A percentile compares a stretch with the other conserved stretches of the same genome.
Conservation (phyloP, 371 early-diverging fungal species). For the Mucor sp. region DNA sequence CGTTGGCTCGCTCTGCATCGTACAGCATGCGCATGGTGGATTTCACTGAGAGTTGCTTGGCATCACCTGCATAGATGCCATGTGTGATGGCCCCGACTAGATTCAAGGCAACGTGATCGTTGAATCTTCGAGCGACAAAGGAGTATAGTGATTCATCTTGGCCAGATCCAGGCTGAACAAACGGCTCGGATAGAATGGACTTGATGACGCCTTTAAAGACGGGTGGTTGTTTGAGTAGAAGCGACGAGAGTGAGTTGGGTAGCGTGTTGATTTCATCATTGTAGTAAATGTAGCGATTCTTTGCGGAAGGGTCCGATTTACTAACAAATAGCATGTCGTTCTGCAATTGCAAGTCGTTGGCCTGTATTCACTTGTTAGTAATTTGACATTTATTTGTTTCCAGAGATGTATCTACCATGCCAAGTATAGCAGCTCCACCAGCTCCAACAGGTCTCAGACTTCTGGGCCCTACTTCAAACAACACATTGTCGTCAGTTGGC, state of each 20-base stretch:
- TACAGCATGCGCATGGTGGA: slow-evolving; percentile 71
- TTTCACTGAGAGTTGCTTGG: slow-evolving; percentile 68
- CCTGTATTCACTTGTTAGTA: neutral
- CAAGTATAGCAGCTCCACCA: slow-evolving; percentile 71
- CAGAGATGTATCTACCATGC: slow-evolving; percentile 58
- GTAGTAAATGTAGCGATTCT: slow-evolving; percentile 80
- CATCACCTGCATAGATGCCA: slow-evolving; percentile 93
- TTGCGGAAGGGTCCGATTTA: slow-evolving; percentile 71
- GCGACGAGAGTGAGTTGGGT: slow-evolving; percentile 51
- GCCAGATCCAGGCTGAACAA: slow-evolving; percentile 59
- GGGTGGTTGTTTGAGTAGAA: slow-evolving; percentile 51
- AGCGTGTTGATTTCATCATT: slow-evolving; percentile 64
- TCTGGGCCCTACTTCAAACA: slow-evolving; percentile 87
- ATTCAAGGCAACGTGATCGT: slow-evolving; percentile 38
- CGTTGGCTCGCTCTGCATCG: slow-evolving; percentile 64
- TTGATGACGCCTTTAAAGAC: slow-evolving; percentile 48
- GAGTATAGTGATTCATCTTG: slow-evolving; percentile 48
- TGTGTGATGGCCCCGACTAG: slow-evolving; percentile 86
- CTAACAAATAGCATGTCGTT: slow-evolving; percentile 58
- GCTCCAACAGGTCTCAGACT: slow-evolving; percentile 78
- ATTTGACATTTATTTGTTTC: neutral
- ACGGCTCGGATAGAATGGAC: slow-evolving; percentile 54
- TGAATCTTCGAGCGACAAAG: slow-evolving; percentile 78
- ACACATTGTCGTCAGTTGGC: slow-evolving; percentile 22
- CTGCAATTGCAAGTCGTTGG: slow-evolving; percentile 10